Evolutionary conservation across 768 basidiomycete species (phyloP).

Genomic region (Flagelloscypha sp.): DNA sequence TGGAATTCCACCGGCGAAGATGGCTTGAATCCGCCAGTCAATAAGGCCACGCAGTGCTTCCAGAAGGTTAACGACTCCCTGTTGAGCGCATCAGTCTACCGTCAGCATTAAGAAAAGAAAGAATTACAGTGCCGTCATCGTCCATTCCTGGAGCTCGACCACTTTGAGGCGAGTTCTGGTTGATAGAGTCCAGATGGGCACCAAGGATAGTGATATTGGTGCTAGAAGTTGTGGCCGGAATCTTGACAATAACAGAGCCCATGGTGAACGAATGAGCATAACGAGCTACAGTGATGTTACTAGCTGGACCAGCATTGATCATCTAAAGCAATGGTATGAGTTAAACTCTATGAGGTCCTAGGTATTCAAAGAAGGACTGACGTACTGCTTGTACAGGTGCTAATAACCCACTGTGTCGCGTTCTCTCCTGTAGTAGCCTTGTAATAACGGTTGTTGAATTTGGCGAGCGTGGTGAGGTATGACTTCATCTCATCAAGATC

Average conservation of each 20-base stretch:
- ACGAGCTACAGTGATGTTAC: constrained; percentile 19
- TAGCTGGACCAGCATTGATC: constrained; percentile 14
- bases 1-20: constrained; percentile 22
- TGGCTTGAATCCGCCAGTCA: constrained; percentile 28
- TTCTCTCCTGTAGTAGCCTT: constrained; percentile 8
- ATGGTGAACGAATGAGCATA: constrained; percentile 12
- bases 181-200: constrained; percentile 23
- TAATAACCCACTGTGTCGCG: constrained; percentile 9
- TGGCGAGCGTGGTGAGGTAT: constrained; percentile 13
- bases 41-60: constrained; percentile 33
- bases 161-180: constrained; percentile 16
- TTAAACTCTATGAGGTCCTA: no score
- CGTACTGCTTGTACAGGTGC: constrained; percentile 19
- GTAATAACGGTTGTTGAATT: constrained; percentile 12
- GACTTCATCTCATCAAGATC: constrained; percentile 15
- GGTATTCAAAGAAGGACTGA: neutral
- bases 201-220: constrained; percentile 18
- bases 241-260: constrained; percentile 15
- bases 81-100: no score
- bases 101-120: no score
- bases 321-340: neutral
- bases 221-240: constrained; percentile 12
- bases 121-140: constrained; percentile 32
- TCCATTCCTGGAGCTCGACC: constrained; percentile 28
- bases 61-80: constrained; percentile 35